These are phyloP conservation scores for Saccharum officinarum DNA, from an alignment of 176 grass and related monocot genomes.

Conservation along the genomic window DNA sequence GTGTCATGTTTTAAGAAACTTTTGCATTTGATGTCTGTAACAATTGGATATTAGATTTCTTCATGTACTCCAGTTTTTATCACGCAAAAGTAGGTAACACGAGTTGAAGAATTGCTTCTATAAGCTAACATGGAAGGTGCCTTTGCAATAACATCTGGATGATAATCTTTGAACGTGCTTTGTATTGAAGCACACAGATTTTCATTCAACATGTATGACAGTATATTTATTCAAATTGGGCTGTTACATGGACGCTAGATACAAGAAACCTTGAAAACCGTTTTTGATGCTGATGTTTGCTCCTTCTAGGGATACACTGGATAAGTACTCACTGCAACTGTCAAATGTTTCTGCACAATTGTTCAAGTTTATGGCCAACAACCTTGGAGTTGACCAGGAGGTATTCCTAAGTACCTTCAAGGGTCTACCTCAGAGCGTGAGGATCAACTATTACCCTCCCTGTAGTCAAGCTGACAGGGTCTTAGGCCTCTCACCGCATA, in stretches of 20 bases:
- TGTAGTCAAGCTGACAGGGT: constrained; percentile 55
- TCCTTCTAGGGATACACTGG: constrained; percentile 21
- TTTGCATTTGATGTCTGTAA: background rate
- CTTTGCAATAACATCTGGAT: background rate
- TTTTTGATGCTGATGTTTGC: constrained; percentile 13
- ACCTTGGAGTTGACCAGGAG: constrained; percentile 40
- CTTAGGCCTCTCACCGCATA: constrained; percentile 66
- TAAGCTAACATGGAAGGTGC: background rate
- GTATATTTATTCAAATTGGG: background rate
- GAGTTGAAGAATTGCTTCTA: background rate
- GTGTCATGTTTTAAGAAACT: background rate
- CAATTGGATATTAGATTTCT: no score
- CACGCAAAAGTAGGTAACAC: background rate
- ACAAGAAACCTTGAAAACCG: background rate
- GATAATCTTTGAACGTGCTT: background rate
- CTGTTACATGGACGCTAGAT: background rate
- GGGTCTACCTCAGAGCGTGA: constrained; percentile 34
- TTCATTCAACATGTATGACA: background rate
- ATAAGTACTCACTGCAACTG: constrained; percentile 31
- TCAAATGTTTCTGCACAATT: constrained; percentile 34
- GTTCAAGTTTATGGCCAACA: constrained; percentile 53
- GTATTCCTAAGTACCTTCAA: constrained; percentile 38
- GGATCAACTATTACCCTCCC: constrained; percentile 80
- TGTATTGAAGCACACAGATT: background rate
- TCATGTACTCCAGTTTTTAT: background rate